These are phyloP conservation scores for Candida michaelii DNA, from an alignment of 805 yeast species.

Conservation along the genomic window DNA sequence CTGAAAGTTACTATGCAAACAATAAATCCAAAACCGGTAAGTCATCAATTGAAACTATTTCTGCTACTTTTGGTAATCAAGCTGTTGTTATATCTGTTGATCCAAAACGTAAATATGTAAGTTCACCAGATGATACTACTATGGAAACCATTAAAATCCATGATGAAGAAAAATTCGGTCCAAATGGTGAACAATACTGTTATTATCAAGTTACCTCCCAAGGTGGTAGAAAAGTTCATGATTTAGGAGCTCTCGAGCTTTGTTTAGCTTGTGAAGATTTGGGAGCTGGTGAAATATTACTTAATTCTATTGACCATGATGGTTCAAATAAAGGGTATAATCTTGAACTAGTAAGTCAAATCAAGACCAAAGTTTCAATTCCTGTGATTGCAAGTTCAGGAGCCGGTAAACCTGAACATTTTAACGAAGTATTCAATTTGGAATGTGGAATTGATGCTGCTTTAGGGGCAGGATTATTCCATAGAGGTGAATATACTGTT, in stretches of 20 bases:
- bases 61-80: slow-evolving; percentile 89
- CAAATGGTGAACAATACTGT: slow-evolving; percentile 84
- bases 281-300: slow-evolving; percentile 94
- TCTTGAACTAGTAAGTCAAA: slow-evolving; percentile 75
- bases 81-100: slow-evolving; percentile 99
- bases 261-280: slow-evolving; percentile 85
- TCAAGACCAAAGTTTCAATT: slow-evolving; percentile 71
- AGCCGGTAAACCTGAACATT: slow-evolving; percentile 92
- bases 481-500: slow-evolving; percentile 89
- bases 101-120: slow-evolving; percentile 85
- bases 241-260: slow-evolving; percentile 87
- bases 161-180: slow-evolving; percentile 56
- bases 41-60: slow-evolving; percentile 91
- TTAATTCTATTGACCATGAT: slow-evolving; percentile 95
- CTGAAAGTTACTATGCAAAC: slow-evolving; percentile 70
- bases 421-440: slow-evolving; percentile 75
- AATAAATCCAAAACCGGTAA: slow-evolving; percentile 64
- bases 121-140: slow-evolving; percentile 54
- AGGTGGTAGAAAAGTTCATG: slow-evolving; percentile 89
- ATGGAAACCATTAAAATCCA: slow-evolving; percentile 65
- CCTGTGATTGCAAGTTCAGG: slow-evolving; percentile 99
- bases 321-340: slow-evolving; percentile 96
- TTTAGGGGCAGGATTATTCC: slow-evolving; percentile 98
- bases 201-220: slow-evolving; percentile 96
- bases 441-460: slow-evolving; percentile 92